These are phyloP conservation scores for Solanum clarkiae DNA, from an alignment of 257 asterid species.

Conservation along the genomic window DNA sequence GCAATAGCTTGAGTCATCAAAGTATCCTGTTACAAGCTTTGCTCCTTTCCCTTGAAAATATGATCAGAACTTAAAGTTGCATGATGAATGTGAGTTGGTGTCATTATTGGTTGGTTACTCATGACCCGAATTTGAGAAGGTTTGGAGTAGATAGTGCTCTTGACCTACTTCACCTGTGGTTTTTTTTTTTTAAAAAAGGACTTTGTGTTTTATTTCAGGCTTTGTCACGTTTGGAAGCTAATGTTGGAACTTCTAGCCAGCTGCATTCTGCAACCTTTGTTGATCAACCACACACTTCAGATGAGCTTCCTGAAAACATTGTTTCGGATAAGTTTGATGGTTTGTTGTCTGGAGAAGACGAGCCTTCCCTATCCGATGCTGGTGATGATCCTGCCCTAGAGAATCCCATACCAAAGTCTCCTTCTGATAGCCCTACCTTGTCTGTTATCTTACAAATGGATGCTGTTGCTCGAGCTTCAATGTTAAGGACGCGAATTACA, in stretches of 20 bases:
- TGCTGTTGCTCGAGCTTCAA: conserved; percentile 54
- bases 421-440: conserved; percentile 37
- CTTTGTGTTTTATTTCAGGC: conserved; percentile 27
- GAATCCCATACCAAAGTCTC: neutral
- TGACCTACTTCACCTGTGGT: neutral
- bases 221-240: conserved; percentile 31
- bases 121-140: neutral
- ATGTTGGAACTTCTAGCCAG: conserved; percentile 3
- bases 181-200: neutral
- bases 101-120: neutral
- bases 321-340: conserved; percentile 14
- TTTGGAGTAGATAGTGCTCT: neutral
- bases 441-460: conserved; percentile 47
- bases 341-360: conserved; percentile 10
- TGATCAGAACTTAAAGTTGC: neutral
- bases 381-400: conserved; percentile 5
- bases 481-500: conserved; percentile 49
- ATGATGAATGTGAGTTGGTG: neutral
- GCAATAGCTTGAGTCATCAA: neutral
- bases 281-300: conserved; percentile 6
- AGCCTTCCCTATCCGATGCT: conserved; percentile 4
- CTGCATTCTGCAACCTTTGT: neutral
- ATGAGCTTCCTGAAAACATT: conserved; percentile 18
- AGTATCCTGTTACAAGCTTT: neutral
- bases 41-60: neutral